Evolutionary conservation across 2,329 filamentous ascomycete species (phyloP).

Genomic region (Blastomyces parvus): DNA sequence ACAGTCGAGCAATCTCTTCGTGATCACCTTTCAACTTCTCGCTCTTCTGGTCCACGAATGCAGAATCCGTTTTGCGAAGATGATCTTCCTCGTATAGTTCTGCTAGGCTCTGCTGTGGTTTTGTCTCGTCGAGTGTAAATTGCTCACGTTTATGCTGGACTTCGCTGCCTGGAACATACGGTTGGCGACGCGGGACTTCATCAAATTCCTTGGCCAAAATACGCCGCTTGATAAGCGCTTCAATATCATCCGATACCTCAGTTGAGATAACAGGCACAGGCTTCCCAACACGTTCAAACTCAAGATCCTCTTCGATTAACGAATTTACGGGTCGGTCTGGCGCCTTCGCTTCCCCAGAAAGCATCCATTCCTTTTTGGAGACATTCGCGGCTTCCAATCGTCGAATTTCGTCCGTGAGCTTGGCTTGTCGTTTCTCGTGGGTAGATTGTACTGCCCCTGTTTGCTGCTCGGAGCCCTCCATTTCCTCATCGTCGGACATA

Average conservation of each 20-base stretch:
- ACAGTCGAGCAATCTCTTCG: slow-evolving; percentile 69
- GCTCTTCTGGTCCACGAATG: slow-evolving; percentile 69
- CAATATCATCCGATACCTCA: slow-evolving; percentile 82
- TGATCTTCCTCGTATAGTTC: slow-evolving; percentile 94
- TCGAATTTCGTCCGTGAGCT: slow-evolving; percentile 81
- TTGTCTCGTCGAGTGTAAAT: slow-evolving; percentile 75
- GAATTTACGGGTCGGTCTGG: slow-evolving; percentile 80
- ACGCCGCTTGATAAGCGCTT: slow-evolving; percentile 85
- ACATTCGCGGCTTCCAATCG: slow-evolving; percentile 82
- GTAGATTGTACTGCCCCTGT: slow-evolving; percentile 46
- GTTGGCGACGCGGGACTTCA: slow-evolving; percentile 73
- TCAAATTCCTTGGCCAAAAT: slow-evolving; percentile 88
- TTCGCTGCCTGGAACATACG: slow-evolving; percentile 58
- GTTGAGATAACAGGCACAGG: slow-evolving; percentile 89
- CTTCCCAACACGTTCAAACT: slow-evolving; percentile 92
- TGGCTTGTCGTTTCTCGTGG: slow-evolving; percentile 78
- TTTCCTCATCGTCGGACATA: slow-evolving; percentile 44
- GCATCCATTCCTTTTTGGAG: slow-evolving; percentile 80
- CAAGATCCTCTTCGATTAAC: slow-evolving; percentile 83
- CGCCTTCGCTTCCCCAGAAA: slow-evolving; percentile 78
- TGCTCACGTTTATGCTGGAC: slow-evolving; percentile 51
- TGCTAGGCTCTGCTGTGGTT: slow-evolving; percentile 76
- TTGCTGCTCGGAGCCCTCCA: slow-evolving; percentile 51
- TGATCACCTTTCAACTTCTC: slow-evolving; percentile 77
- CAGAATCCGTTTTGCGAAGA: slow-evolving; percentile 64